Evolutionary conservation across 1,284 basidiomycete genomes (phyloP).

Genomic region (Ganoderma meredithae): DNA sequence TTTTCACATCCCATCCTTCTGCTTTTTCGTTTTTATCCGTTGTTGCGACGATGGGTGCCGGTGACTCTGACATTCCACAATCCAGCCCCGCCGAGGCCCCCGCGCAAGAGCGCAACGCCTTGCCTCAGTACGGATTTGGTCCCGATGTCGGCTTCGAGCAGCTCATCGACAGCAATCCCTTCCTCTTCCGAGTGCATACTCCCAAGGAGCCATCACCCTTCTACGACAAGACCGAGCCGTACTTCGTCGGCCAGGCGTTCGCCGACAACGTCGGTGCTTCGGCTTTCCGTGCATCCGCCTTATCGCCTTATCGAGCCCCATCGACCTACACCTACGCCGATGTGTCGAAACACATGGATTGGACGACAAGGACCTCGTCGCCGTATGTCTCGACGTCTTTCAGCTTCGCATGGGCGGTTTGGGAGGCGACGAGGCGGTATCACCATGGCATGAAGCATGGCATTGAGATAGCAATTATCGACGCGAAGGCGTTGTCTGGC

Average conservation of each 20-base stretch:
- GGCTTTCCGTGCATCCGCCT: slow-evolving; percentile 24
- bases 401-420: slow-evolving; percentile 80
- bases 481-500: slow-evolving; percentile 62
- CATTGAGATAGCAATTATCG: slow-evolving; percentile 78
- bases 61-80: slow-evolving; percentile 26
- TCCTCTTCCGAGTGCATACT: slow-evolving; percentile 80
- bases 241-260: slow-evolving; percentile 71
- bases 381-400: slow-evolving; percentile 78
- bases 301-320: slow-evolving; percentile 34
- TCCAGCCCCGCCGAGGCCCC: slow-evolving; percentile 25
- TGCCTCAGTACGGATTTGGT: slow-evolving; percentile 79
- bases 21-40: slow-evolving; percentile 14
- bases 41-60: slow-evolving; percentile 26
- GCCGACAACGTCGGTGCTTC: slow-evolving; percentile 44
- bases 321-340: slow-evolving; percentile 60
- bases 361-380: slow-evolving; percentile 73
- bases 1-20: slow-evolving; percentile 6
- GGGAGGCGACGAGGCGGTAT: slow-evolving; percentile 80
- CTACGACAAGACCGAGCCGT: slow-evolving; percentile 60
- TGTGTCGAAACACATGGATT: slow-evolving; percentile 72
- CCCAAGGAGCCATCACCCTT: slow-evolving; percentile 65
- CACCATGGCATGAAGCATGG: slow-evolving; percentile 73
- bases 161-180: slow-evolving; percentile 68
- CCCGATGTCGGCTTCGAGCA: slow-evolving; percentile 65
- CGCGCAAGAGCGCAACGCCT: slow-evolving; percentile 37